phyloP scores from a whole-genome alignment of 2,329 filamentous ascomycete species.

The Monilinia fructicola region DNA sequence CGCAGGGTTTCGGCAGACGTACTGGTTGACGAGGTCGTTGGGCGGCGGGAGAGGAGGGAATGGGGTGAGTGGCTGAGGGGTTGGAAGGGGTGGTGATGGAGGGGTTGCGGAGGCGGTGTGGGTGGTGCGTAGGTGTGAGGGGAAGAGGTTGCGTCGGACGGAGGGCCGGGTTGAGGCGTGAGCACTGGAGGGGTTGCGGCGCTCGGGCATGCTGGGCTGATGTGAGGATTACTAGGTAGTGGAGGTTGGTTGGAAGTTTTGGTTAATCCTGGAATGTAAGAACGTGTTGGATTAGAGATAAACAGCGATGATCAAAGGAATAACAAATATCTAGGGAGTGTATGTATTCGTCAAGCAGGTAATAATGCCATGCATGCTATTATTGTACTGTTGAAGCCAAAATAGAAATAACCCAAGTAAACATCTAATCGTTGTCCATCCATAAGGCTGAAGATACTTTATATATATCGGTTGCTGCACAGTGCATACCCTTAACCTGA shows the following conservation, averaged over 20 bases:
- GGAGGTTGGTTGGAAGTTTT: not conserved
- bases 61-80: slow-evolving; percentile 50
- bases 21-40: slow-evolving; percentile 48
- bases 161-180: slow-evolving; percentile 11
- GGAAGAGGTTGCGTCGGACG: slow-evolving; percentile 23
- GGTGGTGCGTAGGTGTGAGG: slow-evolving; percentile 16
- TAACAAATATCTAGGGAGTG: not conserved
- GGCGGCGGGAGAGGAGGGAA: slow-evolving; percentile 57
- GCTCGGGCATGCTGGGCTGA: slow-evolving; percentile 34
- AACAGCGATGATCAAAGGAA: not conserved
- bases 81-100: slow-evolving; percentile 27
- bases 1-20: slow-evolving; percentile 50
- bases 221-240: not conserved
- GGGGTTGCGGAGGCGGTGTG: not conserved
- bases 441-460: slow-evolving; percentile 20
- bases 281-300: not conserved
- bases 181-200: slow-evolving; percentile 19
- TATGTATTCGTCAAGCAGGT: not conserved
- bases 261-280: no score
- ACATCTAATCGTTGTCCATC: not conserved
- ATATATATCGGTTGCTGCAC: not conserved
- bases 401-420: not conserved
- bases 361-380: not conserved
- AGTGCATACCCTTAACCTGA: no score
- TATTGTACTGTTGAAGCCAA: not conserved